phyloP scores from a whole-genome alignment of 768 basidiomycete genomes.

The Rhizopogon rudus region DNA sequence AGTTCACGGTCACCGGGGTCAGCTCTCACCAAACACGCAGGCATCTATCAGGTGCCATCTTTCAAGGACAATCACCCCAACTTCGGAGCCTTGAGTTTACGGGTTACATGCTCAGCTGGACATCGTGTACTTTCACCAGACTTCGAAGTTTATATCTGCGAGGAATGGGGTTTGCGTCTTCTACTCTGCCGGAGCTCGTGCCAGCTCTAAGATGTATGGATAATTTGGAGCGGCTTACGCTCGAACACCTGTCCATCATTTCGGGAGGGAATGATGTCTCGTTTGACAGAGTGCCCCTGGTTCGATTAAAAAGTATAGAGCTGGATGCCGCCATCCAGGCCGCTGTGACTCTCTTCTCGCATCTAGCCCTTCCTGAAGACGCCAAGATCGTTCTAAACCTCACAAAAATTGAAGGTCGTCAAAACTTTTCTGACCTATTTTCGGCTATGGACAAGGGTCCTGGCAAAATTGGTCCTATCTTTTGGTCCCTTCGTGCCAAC shows the following conservation, averaged over 20 bases:
- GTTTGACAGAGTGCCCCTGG: neutral
- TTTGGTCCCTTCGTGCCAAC: neutral
- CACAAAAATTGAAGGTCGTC: neutral
- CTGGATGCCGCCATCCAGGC: neutral
- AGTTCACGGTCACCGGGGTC: slow-evolving; percentile 8
- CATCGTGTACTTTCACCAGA: slow-evolving; percentile 26
- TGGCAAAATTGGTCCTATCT: neutral
- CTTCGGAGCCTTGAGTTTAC: slow-evolving; percentile 27
- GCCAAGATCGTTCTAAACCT: neutral
- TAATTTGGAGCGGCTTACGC: slow-evolving; percentile 7
- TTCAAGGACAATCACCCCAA: slow-evolving; percentile 25
- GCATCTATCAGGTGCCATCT: slow-evolving; percentile 19
- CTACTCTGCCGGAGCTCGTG: slow-evolving; percentile 22
- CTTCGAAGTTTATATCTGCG: slow-evolving; percentile 30
- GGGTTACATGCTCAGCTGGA: slow-evolving; percentile 28
- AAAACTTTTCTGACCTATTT: neutral
- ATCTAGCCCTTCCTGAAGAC: neutral
- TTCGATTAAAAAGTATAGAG: neutral
- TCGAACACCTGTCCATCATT: neutral
- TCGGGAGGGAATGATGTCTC: neutral
- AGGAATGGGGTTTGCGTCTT: slow-evolving; percentile 9
- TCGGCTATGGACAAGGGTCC: neutral
- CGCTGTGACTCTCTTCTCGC: neutral
- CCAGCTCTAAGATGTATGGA: slow-evolving; percentile 28
- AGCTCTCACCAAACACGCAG: slow-evolving; percentile 14